Evolutionary conservation across 2,329 filamentous ascomycete genomes (phyloP).

Genomic region (Arthroderma sp.): DNA sequence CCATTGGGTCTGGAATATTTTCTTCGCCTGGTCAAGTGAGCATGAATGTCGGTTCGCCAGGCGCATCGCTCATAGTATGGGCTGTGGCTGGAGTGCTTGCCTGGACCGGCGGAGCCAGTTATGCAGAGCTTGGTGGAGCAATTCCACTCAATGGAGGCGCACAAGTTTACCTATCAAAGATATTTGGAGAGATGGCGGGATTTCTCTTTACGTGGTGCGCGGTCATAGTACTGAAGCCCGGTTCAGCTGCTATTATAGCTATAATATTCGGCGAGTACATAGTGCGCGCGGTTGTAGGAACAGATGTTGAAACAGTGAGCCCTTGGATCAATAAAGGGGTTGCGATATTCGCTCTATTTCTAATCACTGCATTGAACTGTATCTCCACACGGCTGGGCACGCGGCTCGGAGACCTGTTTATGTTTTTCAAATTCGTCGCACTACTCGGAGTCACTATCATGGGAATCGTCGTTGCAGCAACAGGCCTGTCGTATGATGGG

Average conservation of each 20-base stretch:
- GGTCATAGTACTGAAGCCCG: constrained; percentile 85
- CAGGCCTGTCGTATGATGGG: constrained; percentile 66
- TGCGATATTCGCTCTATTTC: constrained; percentile 59
- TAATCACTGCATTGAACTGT: constrained; percentile 78
- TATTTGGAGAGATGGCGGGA: constrained; percentile 82
- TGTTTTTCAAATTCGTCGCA: constrained; percentile 93
- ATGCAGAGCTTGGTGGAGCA: constrained; percentile 87
- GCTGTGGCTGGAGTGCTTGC: constrained; percentile 77
- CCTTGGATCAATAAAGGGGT: constrained; percentile 85
- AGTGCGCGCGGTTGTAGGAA: constrained; percentile 72
- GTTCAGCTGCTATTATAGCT: constrained; percentile 81
- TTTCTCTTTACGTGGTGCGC: constrained; percentile 97
- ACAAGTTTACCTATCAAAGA: constrained; percentile 89
- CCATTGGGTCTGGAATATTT: constrained; percentile 95
- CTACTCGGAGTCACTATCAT: constrained; percentile 74
- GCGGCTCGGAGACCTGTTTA: constrained; percentile 76
- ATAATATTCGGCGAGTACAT: constrained; percentile 98
- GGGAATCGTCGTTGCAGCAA: constrained; percentile 78
- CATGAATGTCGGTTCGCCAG: constrained; percentile 77
- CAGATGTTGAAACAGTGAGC: constrained; percentile 68
- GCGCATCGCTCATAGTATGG: constrained; percentile 85
- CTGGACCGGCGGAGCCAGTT: constrained; percentile 92
- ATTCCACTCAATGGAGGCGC: constrained; percentile 92
- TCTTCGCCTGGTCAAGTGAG: constrained; percentile 90
- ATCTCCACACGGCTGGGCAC: constrained; percentile 81